Conservation (phyloP, 805 yeast species). For the Candida orba region DNA sequence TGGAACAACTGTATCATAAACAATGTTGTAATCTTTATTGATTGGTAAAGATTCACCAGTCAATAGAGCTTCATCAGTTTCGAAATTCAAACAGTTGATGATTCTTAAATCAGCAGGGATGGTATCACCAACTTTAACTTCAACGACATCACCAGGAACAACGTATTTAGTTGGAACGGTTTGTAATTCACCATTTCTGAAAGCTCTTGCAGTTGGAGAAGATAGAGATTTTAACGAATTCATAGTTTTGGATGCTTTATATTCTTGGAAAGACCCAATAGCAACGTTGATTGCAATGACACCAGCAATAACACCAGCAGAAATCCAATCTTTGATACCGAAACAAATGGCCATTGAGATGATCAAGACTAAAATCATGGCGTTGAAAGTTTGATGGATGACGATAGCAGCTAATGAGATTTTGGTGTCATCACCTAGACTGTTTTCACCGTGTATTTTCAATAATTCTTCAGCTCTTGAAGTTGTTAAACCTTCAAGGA, state of each 20-base stretch:
- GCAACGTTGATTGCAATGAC: slow-evolving; percentile 57
- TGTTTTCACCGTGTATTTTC: slow-evolving; percentile 46
- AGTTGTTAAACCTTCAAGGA: slow-evolving; percentile 40
- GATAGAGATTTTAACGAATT: slow-evolving; percentile 59
- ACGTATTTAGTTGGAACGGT: slow-evolving; percentile 56
- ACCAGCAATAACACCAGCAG: slow-evolving; percentile 73
- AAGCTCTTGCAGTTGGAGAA: slow-evolving; percentile 64
- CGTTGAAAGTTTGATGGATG: slow-evolving; percentile 64
- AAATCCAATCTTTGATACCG: slow-evolving; percentile 71
- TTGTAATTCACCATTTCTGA: slow-evolving; percentile 50
- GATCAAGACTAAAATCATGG: slow-evolving; percentile 68
- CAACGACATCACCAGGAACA: slow-evolving; percentile 68
- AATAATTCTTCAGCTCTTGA: slow-evolving; percentile 26
- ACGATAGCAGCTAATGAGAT: slow-evolving; percentile 49
- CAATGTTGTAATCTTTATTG: slow-evolving; percentile 39
- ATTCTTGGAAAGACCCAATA: slow-evolving; percentile 67
- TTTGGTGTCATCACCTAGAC: slow-evolving; percentile 51
- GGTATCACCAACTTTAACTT: slow-evolving; percentile 63
- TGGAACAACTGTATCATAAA: slow-evolving; percentile 38
- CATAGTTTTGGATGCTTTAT: slow-evolving; percentile 73
- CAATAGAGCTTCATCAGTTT: slow-evolving; percentile 60
- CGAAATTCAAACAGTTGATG: slow-evolving; percentile 52
- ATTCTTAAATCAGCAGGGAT: slow-evolving; percentile 69
- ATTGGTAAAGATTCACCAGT: slow-evolving; percentile 65
- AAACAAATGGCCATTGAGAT: slow-evolving; percentile 66